phyloP scores from a whole-genome alignment of 2,329 filamentous ascomycete genomes.

The Cladosporium sphaerospermum region DNA sequence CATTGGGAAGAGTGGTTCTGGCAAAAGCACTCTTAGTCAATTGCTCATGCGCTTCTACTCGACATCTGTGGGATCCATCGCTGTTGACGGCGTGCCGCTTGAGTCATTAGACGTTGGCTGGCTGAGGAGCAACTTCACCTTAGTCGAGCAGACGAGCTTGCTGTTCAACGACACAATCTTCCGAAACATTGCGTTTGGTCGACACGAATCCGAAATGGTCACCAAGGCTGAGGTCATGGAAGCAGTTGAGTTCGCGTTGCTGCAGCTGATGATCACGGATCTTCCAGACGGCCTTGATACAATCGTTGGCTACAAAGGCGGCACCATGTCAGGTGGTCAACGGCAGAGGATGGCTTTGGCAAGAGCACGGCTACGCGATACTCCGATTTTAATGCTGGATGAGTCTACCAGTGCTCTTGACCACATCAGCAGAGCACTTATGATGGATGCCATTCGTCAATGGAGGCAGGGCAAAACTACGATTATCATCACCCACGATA shows the following conservation, averaged over 20 bases:
- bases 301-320: slow-evolving; percentile 61
- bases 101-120: slow-evolving; percentile 59
- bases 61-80: slow-evolving; percentile 57
- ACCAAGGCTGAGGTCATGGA: slow-evolving; percentile 50
- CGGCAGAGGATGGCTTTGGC: slow-evolving; percentile 76
- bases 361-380: slow-evolving; percentile 67
- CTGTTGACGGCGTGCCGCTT: slow-evolving; percentile 60
- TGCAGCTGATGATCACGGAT: slow-evolving; percentile 60
- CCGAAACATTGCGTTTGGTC: slow-evolving; percentile 71
- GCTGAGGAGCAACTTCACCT: slow-evolving; percentile 69
- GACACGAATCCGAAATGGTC: slow-evolving; percentile 43
- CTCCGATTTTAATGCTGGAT: slow-evolving; percentile 77
- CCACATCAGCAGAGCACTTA: slow-evolving; percentile 56
- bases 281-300: slow-evolving; percentile 70
- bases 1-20: slow-evolving; percentile 80
- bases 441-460: slow-evolving; percentile 67
- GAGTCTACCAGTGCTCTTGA: slow-evolving; percentile 86
- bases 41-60: slow-evolving; percentile 74
- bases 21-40: slow-evolving; percentile 83
- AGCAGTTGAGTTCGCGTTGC: slow-evolving; percentile 61
- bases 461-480: slow-evolving; percentile 82
- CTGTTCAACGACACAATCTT: slow-evolving; percentile 77
- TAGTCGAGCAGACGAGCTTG: slow-evolving; percentile 76
- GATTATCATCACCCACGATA: slow-evolving; percentile 87
- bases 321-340: slow-evolving; percentile 75